These are phyloP conservation scores for Fagus sylvatica DNA, from an alignment of 306 rosid species.

Conservation along the genomic window DNA sequence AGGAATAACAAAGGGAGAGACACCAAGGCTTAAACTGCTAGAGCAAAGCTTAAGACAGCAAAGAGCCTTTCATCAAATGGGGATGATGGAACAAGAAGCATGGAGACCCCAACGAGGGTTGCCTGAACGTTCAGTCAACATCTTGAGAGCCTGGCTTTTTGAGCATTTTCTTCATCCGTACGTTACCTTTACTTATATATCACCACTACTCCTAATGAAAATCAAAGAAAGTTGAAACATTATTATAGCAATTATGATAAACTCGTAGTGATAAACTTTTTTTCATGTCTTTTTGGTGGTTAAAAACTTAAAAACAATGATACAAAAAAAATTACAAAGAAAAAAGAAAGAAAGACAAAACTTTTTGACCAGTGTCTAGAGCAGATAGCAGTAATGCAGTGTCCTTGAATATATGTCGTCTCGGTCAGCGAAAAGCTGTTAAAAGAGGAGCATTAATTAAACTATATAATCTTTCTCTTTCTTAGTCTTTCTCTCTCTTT, in stretches of 20 bases:
- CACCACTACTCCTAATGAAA: background rate
- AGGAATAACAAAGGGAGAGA: slow-evolving; percentile 93
- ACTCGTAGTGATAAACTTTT: background rate
- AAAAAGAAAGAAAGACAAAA: background rate
- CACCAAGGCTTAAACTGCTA: slow-evolving; percentile 81
- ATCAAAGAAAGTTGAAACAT: background rate
- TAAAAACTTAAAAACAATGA: too few species aligned
- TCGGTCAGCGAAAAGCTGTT: slow-evolving; percentile 43
- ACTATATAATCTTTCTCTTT: slow-evolving; percentile 28
- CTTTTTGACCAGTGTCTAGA: slow-evolving; percentile 23
- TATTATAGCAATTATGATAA: background rate
- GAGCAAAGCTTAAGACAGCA: slow-evolving; percentile 93
- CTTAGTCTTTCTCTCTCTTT: background rate
- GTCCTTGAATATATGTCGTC: slow-evolving; percentile 46
- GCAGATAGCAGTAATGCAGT: slow-evolving; percentile 38
- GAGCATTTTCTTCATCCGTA: slow-evolving; percentile 99
- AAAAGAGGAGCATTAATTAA: slow-evolving; percentile 30
- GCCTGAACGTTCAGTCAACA: slow-evolving; percentile 97
- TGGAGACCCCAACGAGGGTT: slow-evolving; percentile 99
- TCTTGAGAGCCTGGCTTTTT: slow-evolving; percentile 97
- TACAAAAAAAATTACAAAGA: too few species aligned
- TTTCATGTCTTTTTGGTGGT: background rate
- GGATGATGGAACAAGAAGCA: slow-evolving; percentile 99
- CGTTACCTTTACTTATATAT: slow-evolving; percentile 18
- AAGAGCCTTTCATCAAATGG: slow-evolving; percentile 92